Evolutionary conservation across 371 early-diverging fungal species (phyloP).

Genomic region (Actinomucor elegans): DNA sequence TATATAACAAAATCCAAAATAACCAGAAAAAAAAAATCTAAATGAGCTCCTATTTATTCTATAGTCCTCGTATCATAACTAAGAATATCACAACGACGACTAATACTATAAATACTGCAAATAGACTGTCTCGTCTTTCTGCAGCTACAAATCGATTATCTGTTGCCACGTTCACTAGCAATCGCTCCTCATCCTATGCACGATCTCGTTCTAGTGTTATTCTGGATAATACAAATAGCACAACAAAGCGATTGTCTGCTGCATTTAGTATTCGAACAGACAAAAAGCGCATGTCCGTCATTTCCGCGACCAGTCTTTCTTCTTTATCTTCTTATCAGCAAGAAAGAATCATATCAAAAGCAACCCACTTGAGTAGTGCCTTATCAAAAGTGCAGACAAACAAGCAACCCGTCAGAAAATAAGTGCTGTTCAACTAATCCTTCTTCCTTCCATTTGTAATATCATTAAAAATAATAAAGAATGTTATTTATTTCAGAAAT

Average conservation of each 20-base stretch:
- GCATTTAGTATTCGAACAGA: slow-evolving; percentile 24
- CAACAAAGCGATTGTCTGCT: slow-evolving; percentile 12
- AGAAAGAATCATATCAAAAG: slow-evolving; percentile 41
- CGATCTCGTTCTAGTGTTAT: not conserved
- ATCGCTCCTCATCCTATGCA: not conserved
- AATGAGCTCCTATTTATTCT: not conserved
- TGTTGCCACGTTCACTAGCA: slow-evolving; percentile 10
- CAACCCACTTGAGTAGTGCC: slow-evolving; percentile 36
- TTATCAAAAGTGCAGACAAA: slow-evolving; percentile 13
- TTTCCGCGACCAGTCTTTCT: slow-evolving; percentile 46
- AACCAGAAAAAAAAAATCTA: no score
- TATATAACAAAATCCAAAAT: no score
- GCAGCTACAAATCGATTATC: slow-evolving; percentile 14
- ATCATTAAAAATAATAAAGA: no score
- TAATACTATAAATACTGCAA: not conserved
- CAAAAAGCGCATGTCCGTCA: slow-evolving; percentile 37
- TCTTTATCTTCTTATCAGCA: slow-evolving; percentile 52
- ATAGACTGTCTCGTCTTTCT: slow-evolving; percentile 16
- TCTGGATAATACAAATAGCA: not conserved
- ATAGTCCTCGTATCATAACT: not conserved
- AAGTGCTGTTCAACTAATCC: no score
- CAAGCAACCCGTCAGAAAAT: no score
- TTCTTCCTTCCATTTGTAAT: no score
- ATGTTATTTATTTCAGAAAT: no score
- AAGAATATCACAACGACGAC: not conserved